A percentile compares a stretch with the other conserved stretches of the same genome.
Evolutionary conservation across 768 basidiomycete species (phyloP).

Genomic region (Phallus indusiatus): DNA sequence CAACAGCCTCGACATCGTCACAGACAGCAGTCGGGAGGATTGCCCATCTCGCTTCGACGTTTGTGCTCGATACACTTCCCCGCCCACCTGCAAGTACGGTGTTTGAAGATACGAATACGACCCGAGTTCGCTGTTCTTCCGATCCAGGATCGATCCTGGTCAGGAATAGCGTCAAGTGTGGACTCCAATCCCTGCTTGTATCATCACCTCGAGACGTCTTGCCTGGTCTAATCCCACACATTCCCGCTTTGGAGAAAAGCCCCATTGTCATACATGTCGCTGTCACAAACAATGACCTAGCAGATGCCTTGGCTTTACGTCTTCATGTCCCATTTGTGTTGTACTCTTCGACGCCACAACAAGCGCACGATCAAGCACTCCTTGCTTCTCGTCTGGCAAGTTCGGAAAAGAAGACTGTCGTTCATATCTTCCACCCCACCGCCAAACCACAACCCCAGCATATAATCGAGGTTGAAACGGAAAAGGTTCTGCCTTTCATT

Average conservation of each 20-base stretch:
- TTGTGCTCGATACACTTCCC: conserved; percentile 49
- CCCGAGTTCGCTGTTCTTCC: conserved; percentile 47
- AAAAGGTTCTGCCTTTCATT: conserved; percentile 52
- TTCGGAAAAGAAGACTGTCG: conserved; percentile 60
- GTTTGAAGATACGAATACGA: conserved; percentile 31
- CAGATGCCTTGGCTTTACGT: conserved; percentile 66
- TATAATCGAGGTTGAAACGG: conserved; percentile 46
- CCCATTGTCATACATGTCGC: conserved; percentile 70
- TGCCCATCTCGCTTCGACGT: conserved; percentile 62
- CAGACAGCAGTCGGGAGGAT: conserved; percentile 49
- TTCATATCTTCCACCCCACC: conserved; percentile 68
- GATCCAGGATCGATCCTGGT: conserved; percentile 55
- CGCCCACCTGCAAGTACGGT: conserved; percentile 29
- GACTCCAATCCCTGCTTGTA: conserved; percentile 55
- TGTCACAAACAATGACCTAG: conserved; percentile 48
- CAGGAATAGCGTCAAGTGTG: conserved; percentile 27
- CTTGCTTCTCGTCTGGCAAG: conserved; percentile 76
- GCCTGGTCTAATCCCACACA: conserved; percentile 54
- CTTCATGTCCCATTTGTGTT: conserved; percentile 76
- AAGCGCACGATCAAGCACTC: conserved; percentile 85
- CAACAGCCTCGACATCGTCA: conserved; percentile 13
- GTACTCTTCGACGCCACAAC: conserved; percentile 64
- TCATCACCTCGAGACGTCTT: conserved; percentile 40
- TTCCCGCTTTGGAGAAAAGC: conserved; percentile 53
- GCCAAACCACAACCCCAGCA: conserved; percentile 24